These are phyloP conservation scores for Nakataea oryzae DNA, from an alignment of 2,329 filamentous ascomycete species.

Conservation along the genomic window DNA sequence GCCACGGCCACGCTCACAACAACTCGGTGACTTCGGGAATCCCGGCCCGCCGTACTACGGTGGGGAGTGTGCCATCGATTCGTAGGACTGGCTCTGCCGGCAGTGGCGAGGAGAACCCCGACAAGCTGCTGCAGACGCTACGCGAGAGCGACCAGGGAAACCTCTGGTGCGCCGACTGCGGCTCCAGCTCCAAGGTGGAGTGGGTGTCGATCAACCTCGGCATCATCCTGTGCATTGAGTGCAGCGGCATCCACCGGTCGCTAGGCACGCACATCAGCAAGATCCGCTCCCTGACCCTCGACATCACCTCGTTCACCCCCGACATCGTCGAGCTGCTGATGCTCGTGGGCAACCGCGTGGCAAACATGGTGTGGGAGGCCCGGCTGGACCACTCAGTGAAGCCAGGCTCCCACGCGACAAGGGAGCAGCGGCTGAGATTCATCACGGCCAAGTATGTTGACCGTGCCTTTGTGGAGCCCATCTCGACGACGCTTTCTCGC, in stretches of 20 bases:
- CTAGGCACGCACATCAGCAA: conserved; percentile 97
- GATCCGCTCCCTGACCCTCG: conserved; percentile 85
- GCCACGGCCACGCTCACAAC: conserved; percentile 36
- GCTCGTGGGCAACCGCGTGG: conserved; percentile 84
- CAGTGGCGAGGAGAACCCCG: conserved; percentile 70
- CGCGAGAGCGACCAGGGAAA: conserved; percentile 89
- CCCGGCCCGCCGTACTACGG: conserved; percentile 78
- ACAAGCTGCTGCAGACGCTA: conserved; percentile 76
- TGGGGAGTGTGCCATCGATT: conserved; percentile 70
- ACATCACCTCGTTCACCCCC: conserved; percentile 91
- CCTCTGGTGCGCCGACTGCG: conserved; percentile 88
- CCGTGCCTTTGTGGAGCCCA: conserved; percentile 66
- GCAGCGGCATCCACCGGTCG: conserved; percentile 92
- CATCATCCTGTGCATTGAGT: conserved; percentile 95
- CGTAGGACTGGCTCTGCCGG: conserved; percentile 50
- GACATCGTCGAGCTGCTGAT: conserved; percentile 93
- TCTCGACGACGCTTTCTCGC: conserved; percentile 63
- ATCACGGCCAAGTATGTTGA: conserved; percentile 95
- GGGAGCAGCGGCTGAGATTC: conserved; percentile 87
- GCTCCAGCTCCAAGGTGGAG: conserved; percentile 83
- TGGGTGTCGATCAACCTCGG: conserved; percentile 98
- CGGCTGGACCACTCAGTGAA: conserved; percentile 65
- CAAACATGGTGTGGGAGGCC: conserved; percentile 95
- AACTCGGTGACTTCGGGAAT: conserved; percentile 38
- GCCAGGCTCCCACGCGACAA: conserved; percentile 64